Evolutionary conservation across 257 asterid species (phyloP), one percentile per base, ranked within the genome.

Genomic region (Orobanche coerulescens): DNA sequence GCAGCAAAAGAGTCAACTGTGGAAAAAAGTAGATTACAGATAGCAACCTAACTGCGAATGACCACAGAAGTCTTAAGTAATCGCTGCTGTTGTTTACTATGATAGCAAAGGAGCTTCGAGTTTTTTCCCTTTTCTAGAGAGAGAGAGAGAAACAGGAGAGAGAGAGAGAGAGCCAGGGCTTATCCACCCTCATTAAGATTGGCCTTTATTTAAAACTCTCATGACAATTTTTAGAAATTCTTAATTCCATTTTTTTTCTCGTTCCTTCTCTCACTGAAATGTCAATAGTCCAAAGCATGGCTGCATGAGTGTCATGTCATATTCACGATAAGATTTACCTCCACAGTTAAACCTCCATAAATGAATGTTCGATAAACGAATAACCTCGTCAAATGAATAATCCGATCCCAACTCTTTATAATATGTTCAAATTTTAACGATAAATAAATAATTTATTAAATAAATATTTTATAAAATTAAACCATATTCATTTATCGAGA

Each of bases 301-400:
- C 44, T 63, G 84, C 84, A 76, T 78, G 78, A 62, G 50, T 63
- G 84, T 78, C 78, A 72, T 65, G 84, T 78, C 84, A 73, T 75
- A 75, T 69, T 75, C 81, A 76, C 69, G 15, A 31, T 49, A 19
- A 56, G 59, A 78, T 74, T 68, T 71, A 55, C 50, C n/a, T n/a
- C n/a, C n/a, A n/a, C n/a, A n/a, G n/a, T n/a, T n/a, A n/a, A n/a
- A n/a, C n/a, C n/a, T n/a, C n/a, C n/a, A n/a, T n/a, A n/a, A n/a
- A n/a, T n/a, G n/a, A n/a, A n/a, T n/a, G n/a, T n/a, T n/a, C n/a
- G n/a, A n/a, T n/a, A n/a, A n/a, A n/a, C n/a, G n/a, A n/a, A n/a
- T n/a, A n/a, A n/a, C n/a, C n/a, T n/a, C n/a, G n/a, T n/a, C n/a
- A n/a, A n/a, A n/a, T n/a, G n/a, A n/a, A n/a, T n/a, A n/a, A n/a